A percentile compares a stretch with the other conserved stretches of the same genome.
phyloP scores from a whole-genome alignment of 1,139 yeast species.

The Sugiyamaella novakii region DNA sequence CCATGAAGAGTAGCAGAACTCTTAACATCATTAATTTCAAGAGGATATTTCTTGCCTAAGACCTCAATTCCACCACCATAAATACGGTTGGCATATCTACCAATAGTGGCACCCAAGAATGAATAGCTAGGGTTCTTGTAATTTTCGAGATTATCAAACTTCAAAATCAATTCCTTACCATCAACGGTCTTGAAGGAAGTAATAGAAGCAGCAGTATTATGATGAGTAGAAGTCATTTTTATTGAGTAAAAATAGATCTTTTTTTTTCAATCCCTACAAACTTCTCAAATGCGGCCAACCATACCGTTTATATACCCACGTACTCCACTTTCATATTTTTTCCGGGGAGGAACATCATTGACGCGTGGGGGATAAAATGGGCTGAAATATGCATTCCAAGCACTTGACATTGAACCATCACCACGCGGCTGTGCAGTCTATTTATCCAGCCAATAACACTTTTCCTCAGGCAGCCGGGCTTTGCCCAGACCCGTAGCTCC shows the following conservation, averaged over 20 bases:
- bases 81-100: conserved; percentile 66
- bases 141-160: conserved; percentile 34
- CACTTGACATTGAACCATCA: background rate
- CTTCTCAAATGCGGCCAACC: background rate
- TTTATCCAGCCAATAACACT: conserved; percentile 14
- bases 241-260: background rate
- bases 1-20: conserved; percentile 51
- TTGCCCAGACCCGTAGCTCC: no score
- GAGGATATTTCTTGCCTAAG: conserved; percentile 46
- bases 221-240: conserved; percentile 25
- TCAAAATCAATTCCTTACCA: conserved; percentile 34
- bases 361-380: conserved; percentile 14
- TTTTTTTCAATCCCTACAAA: no score
- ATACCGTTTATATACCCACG: conserved; percentile 5
- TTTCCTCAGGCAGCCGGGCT: background rate
- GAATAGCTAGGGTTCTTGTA: conserved; percentile 45
- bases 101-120: conserved; percentile 64
- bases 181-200: conserved; percentile 34
- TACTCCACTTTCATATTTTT: conserved; percentile 10
- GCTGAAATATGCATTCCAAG: background rate
- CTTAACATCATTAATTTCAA: conserved; percentile 50
- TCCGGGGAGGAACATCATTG: conserved; percentile 8
- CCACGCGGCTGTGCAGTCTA: conserved; percentile 3
- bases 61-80: conserved; percentile 50
- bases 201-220: conserved; percentile 32